phyloP scores from a whole-genome alignment of 169 alveolate genomes.

The Hepatocystis sp. region DNA sequence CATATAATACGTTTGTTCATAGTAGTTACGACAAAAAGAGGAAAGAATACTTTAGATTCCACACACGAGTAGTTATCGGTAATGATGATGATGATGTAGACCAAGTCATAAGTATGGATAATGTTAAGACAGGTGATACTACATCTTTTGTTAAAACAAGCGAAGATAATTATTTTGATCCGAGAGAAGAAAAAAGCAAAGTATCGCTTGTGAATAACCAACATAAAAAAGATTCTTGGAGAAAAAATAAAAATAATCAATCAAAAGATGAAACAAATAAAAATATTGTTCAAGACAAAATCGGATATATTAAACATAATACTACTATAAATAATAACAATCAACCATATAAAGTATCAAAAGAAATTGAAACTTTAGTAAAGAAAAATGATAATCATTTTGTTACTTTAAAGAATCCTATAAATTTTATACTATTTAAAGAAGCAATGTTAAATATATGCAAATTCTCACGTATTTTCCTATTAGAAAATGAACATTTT shows the following conservation, averaged over 20 bases:
- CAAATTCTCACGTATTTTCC: constrained; percentile 70
- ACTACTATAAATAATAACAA: too few relatives aligned
- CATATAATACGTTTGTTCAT: constrained; percentile 56
- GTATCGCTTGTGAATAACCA: background rate
- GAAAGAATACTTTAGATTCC: constrained; percentile 15
- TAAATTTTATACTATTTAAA: constrained; percentile 68
- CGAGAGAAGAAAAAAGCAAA: background rate
- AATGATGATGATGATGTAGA: background rate
- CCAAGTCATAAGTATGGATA: background rate
- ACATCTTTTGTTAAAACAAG: background rate
- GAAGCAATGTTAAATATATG: constrained; percentile 74
- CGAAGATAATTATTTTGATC: background rate
- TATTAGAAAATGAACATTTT: constrained; percentile 75
- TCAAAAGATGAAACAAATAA: background rate
- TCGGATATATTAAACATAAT: too few relatives aligned
- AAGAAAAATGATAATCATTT: constrained; percentile 71
- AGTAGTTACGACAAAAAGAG: constrained; percentile 52
- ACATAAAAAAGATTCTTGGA: too few relatives aligned
- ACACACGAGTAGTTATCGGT: too few relatives aligned
- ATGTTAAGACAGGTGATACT: background rate
- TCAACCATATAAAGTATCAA: constrained; percentile 46
- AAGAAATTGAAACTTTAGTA: constrained; percentile 48
- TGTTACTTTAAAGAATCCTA: constrained; percentile 31
- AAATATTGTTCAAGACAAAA: background rate
- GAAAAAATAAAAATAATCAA: too few relatives aligned